Evolutionary conservation across 1,284 basidiomycete genomes (phyloP).

Genomic region (Cutaneotrichosporon arboriforme): DNA sequence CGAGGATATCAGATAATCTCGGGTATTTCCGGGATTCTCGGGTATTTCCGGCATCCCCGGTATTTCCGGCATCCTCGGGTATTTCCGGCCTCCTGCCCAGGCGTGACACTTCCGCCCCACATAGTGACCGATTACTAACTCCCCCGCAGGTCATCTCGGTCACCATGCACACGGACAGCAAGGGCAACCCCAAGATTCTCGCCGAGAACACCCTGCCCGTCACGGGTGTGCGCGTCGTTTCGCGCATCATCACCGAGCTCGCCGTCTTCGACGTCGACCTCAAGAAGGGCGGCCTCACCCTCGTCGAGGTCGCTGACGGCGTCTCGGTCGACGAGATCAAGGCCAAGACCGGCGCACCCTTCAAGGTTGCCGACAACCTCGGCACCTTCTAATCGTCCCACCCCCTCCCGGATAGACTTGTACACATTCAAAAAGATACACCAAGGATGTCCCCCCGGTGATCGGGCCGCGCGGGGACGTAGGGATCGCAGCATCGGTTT

Average conservation of each 20-base stretch:
- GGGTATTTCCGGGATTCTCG: background rate
- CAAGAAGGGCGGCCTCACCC: slow-evolving; percentile 58
- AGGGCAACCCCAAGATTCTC: slow-evolving; percentile 81
- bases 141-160: slow-evolving; percentile 47
- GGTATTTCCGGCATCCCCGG: background rate
- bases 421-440: background rate
- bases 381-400: slow-evolving; percentile 26
- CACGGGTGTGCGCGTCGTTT: slow-evolving; percentile 79
- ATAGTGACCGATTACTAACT: slow-evolving; percentile 44
- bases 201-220: slow-evolving; percentile 75
- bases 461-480: background rate
- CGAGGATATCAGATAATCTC: slow-evolving; percentile 55
- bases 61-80: background rate
- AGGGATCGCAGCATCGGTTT: background rate
- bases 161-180: slow-evolving; percentile 65
- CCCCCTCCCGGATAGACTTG: background rate
- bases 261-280: slow-evolving; percentile 84
- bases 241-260: slow-evolving; percentile 86
- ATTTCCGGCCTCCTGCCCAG: too few species aligned
- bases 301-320: slow-evolving; percentile 78
- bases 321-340: slow-evolving; percentile 76
- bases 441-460: too few species aligned
- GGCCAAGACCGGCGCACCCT: slow-evolving; percentile 76
- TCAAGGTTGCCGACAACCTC: slow-evolving; percentile 52
- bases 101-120: too few species aligned